These are phyloP conservation scores for Iris macrosiphon DNA, from an alignment of 106 monocot species.

Conservation along the genomic window DNA sequence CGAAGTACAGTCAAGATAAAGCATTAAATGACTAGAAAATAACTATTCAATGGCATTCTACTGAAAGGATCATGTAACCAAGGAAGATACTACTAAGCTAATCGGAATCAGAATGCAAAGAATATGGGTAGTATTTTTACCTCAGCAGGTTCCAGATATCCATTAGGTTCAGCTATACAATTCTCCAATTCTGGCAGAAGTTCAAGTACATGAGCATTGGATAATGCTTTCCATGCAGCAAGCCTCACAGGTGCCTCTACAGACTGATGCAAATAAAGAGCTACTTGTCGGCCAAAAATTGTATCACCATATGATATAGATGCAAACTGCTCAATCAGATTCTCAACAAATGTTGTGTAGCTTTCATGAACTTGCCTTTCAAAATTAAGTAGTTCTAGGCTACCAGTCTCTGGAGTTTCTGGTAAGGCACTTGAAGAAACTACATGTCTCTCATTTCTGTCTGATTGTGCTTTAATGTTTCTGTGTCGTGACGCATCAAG, in stretches of 20 bases:
- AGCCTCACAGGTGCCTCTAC: conserved; percentile 56
- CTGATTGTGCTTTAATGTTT: neutral
- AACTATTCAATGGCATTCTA: too few species aligned
- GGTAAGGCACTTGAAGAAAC: neutral
- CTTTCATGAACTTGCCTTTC: conserved; percentile 60
- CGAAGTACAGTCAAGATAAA: too few species aligned
- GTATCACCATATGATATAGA: conserved; percentile 87
- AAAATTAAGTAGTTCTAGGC: conserved; percentile 42
- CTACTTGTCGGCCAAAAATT: conserved; percentile 77
- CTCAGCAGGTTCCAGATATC: conserved; percentile 84
- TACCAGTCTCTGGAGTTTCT: neutral
- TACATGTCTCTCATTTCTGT: neutral
- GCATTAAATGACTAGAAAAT: too few species aligned
- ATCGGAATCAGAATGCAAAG: too few species aligned
- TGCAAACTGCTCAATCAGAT: conserved; percentile 82
- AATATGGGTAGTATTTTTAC: too few species aligned
- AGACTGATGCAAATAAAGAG: conserved; percentile 63
- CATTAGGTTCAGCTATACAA: conserved; percentile 55
- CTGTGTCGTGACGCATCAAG: conserved; percentile 24
- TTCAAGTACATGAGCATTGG: conserved; percentile 66
- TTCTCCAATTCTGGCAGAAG: conserved; percentile 60
- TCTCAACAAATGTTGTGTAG: conserved; percentile 80
- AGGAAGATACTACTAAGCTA: too few species aligned
- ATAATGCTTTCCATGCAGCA: conserved; percentile 71
- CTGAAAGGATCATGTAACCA: too few species aligned